Evolutionary conservation across 2,329 filamentous ascomycete genomes (phyloP).

Genomic region (Tolypocladium pustulatum): DNA sequence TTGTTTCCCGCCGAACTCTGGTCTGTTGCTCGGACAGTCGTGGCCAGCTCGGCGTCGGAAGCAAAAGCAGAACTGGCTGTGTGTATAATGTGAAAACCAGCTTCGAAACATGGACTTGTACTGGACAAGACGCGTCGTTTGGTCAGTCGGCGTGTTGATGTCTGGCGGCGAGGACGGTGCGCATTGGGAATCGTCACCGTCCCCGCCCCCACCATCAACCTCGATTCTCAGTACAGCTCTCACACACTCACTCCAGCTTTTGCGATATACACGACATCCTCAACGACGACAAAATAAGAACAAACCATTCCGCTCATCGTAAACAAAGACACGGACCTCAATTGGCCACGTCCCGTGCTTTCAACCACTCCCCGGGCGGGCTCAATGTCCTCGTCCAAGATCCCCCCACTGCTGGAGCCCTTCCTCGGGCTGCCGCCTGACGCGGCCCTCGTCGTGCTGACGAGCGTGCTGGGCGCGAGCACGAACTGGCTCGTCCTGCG

Average conservation of each 20-base stretch:
- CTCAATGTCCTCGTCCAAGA: slow-evolving; percentile 19
- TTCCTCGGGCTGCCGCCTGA: slow-evolving; percentile 49
- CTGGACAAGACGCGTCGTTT: too few species aligned
- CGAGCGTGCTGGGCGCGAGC: slow-evolving; percentile 53
- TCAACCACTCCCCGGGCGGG: not conserved
- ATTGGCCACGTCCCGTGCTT: not conserved
- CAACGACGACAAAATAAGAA: not conserved
- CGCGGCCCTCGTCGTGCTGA: slow-evolving; percentile 54
- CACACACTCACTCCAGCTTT: not conserved
- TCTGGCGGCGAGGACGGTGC: not conserved
- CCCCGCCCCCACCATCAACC: not conserved
- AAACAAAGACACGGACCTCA: too few species aligned
- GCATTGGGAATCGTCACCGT: not conserved
- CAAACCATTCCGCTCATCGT: not conserved
- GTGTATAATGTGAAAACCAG: too few species aligned
- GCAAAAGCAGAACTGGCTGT: too few species aligned
- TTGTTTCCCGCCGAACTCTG: too few species aligned
- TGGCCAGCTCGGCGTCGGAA: too few species aligned
- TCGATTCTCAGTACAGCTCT: not conserved
- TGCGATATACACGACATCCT: not conserved
- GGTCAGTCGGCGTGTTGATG: too few species aligned
- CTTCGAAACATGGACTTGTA: too few species aligned
- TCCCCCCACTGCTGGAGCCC: slow-evolving; percentile 54
- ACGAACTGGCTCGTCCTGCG: slow-evolving; percentile 57
- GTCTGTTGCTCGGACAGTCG: too few species aligned